Base-by-base conservation (phyloP, 768 basidiomycete species). In the Thelephora ganbajun region DNA sequence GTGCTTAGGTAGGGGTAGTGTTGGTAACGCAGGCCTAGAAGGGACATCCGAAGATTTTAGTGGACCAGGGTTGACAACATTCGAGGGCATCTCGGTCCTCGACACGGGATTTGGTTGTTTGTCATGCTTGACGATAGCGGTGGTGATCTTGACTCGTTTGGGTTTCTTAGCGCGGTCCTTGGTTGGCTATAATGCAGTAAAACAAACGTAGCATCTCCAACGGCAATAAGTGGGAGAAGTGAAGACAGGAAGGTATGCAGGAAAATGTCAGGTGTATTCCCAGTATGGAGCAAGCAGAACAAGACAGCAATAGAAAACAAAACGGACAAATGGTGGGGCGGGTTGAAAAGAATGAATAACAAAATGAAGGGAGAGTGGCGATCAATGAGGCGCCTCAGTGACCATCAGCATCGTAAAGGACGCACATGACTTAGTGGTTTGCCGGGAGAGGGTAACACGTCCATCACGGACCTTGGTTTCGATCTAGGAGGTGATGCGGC, bases 371-470 rank as follows among this genome's bases (percentile, higher is more conserved):
- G 45, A 30, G 30, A 33, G 45, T 48, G 20, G 44, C 37, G 42
- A 34, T 35, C 44, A 43, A 52, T 50, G 16, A 49, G 49, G 53
- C 26, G 26, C 4, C 26, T 9, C 26, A 30, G 9, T 30, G 26
- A 30, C 9, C 26, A 48, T 52, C 53, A 64, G 68, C 69, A 77
- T 78, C 80, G 69, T 71, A 78, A 76, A 71, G 75, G 74, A 87
- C 85, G 83, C 77, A 89, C 85, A 79, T 89, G 85, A 66, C 75
- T 79, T 70, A 87, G 65, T 55, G 84, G 79, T 61, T 77, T 79
- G 53, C 76, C 72, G 41, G 20, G 67, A 36, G 67, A 58, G 50
- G 72, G 70, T 50, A 69, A 56, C 49, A 63, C 61, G 64, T 37
- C 41, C 26, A 30, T 9, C 26, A 30, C 26, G 9, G 26, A 30